These are phyloP conservation scores for Acrodontium crateriforme DNA, from an alignment of 2,329 filamentous ascomycete genomes.

Conservation along the genomic window DNA sequence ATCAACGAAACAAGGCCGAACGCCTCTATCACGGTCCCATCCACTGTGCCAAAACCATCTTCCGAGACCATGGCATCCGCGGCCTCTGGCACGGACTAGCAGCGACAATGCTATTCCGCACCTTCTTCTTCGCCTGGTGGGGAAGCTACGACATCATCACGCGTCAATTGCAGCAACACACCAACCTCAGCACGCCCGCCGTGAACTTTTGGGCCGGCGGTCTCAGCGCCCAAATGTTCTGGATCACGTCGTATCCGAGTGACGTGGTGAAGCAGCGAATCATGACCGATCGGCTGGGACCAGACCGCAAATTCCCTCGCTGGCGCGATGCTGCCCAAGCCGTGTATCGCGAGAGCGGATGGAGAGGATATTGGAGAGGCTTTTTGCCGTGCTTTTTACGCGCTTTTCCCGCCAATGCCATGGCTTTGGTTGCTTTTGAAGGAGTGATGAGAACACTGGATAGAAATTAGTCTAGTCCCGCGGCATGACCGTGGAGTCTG, in stretches of 20 bases:
- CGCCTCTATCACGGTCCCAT: slow-evolving; percentile 75
- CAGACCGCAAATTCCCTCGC: slow-evolving; percentile 46
- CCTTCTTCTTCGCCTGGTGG: slow-evolving; percentile 98
- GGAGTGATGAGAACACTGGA: slow-evolving; percentile 41
- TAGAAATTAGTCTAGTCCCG: no score
- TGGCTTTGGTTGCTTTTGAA: slow-evolving; percentile 88
- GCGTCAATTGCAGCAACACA: slow-evolving; percentile 50
- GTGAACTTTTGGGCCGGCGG: slow-evolving; percentile 98
- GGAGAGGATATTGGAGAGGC: slow-evolving; percentile 74
- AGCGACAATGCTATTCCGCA: slow-evolving; percentile 77
- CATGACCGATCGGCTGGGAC: slow-evolving; percentile 81
- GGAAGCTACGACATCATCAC: slow-evolving; percentile 82
- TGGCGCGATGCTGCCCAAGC: slow-evolving; percentile 71
- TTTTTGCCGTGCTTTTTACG: slow-evolving; percentile 88
- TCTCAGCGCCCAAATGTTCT: slow-evolving; percentile 84
- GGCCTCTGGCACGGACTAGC: slow-evolving; percentile 77
- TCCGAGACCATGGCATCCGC: slow-evolving; percentile 51
- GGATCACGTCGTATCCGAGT: slow-evolving; percentile 80
- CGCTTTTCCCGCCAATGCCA: slow-evolving; percentile 90
- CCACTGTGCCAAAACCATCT: slow-evolving; percentile 62
- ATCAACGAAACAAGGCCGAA: slow-evolving; percentile 62
- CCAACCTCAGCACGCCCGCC: slow-evolving; percentile 57
- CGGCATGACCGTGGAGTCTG: no score
- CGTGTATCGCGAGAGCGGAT: slow-evolving; percentile 64
- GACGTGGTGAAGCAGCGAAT: slow-evolving; percentile 84